Conservation (phyloP, 1,284 basidiomycete genomes). For the Trichosporon ovoides region DNA sequence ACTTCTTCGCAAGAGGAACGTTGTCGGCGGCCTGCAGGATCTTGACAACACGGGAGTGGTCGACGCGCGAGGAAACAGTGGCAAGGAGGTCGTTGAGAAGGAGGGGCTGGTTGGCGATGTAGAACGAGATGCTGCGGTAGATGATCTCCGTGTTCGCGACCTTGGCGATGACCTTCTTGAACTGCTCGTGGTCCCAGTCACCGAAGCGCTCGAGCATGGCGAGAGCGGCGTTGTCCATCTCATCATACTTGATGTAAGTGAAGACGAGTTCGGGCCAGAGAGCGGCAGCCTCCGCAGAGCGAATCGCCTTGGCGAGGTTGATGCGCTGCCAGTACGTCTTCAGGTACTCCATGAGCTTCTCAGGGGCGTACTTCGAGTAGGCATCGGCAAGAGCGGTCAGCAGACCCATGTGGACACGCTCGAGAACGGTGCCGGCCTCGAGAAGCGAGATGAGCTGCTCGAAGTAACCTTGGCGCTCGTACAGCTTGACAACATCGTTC, state of each 20-base stretch:
- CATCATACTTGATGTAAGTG: slow-evolving; percentile 87
- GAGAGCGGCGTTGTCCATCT: slow-evolving; percentile 47
- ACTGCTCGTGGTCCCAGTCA: slow-evolving; percentile 98
- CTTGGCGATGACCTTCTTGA: slow-evolving; percentile 81
- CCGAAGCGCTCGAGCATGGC: slow-evolving; percentile 74
- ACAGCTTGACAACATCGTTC: slow-evolving; percentile 69
- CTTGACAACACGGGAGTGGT: slow-evolving; percentile 89
- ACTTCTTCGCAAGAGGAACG: slow-evolving; percentile 88
- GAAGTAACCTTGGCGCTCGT: slow-evolving; percentile 89
- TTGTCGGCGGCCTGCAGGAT: slow-evolving; percentile 82
- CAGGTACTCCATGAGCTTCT: slow-evolving; percentile 96
- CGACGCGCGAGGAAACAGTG: slow-evolving; percentile 86
- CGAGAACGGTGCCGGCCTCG: slow-evolving; percentile 90
- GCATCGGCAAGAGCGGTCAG: slow-evolving; percentile 81
- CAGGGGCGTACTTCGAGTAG: slow-evolving; percentile 94
- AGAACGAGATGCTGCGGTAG: slow-evolving; percentile 53
- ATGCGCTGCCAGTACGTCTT: slow-evolving; percentile 96
- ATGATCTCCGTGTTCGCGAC: slow-evolving; percentile 98
- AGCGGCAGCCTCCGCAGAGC: slow-evolving; percentile 90
- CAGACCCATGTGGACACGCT: slow-evolving; percentile 79
- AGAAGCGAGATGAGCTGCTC: slow-evolving; percentile 87
- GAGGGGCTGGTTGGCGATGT: slow-evolving; percentile 87
- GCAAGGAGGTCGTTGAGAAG: slow-evolving; percentile 89
- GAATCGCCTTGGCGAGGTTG: slow-evolving; percentile 77
- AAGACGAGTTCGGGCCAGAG: slow-evolving; percentile 99